Evolutionary conservation across 108 stramenopile genomes (phyloP).

Genomic region (Pseudonitzschia multistriata): DNA sequence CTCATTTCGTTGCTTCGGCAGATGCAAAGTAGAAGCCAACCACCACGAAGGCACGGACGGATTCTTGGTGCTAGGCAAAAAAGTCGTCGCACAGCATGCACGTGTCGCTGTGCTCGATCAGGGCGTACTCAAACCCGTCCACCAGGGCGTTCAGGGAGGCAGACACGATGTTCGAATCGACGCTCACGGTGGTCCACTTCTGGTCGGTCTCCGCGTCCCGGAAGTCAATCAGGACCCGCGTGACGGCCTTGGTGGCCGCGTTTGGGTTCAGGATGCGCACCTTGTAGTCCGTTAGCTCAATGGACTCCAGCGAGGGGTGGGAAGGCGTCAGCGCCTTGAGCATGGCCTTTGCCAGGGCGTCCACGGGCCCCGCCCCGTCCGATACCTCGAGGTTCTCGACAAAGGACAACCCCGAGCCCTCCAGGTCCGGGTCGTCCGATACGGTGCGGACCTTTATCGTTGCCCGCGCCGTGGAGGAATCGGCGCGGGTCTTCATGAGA

Average conservation of each 20-base stretch:
- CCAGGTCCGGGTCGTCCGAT: conserved; percentile 24
- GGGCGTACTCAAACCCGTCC: conserved; percentile 92
- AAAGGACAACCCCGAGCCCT: conserved; percentile 25
- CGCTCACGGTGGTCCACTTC: conserved; percentile 92
- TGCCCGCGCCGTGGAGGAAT: conserved; percentile 64
- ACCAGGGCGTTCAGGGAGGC: conserved; percentile 90
- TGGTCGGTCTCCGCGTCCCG: conserved; percentile 31
- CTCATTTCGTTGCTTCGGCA: too few relatives aligned
- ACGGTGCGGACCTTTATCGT: conserved; percentile 85
- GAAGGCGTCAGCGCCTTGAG: conserved; percentile 74
- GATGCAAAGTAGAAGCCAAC: too few relatives aligned
- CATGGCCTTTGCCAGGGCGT: conserved; percentile 83
- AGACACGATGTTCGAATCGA: conserved; percentile 90
- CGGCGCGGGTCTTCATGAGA: conserved; percentile 42
- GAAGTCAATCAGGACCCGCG: conserved; percentile 91
- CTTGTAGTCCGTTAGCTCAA: conserved; percentile 92
- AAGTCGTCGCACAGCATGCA: conserved; percentile 44
- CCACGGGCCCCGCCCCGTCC: conserved; percentile 93
- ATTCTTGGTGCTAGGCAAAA: conserved; percentile 12
- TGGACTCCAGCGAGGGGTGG: conserved; percentile 64
- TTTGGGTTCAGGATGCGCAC: conserved; percentile 91
- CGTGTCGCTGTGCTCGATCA: conserved; percentile 60
- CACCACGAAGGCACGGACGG: too few relatives aligned
- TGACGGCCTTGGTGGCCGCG: conserved; percentile 84
- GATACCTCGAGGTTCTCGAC: conserved; percentile 74